Conservation (phyloP, 352 stramenopile genomes). For the Phytophthora colocasiae region DNA sequence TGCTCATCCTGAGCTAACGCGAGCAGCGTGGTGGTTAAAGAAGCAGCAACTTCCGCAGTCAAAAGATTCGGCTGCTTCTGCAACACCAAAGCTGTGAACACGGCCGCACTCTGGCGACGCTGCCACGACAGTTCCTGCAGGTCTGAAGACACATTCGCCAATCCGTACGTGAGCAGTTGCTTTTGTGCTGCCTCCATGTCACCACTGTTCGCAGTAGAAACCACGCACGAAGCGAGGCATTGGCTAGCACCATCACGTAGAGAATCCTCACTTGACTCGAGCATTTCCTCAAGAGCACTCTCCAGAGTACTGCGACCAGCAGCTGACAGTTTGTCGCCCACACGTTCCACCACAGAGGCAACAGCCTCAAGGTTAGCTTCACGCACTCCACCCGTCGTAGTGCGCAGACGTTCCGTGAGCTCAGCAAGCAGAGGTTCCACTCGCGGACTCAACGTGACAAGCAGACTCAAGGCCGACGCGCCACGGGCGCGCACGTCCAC, state of each 20-base stretch:
- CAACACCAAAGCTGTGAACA: slow-evolving; percentile 66
- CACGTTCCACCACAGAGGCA: slow-evolving; percentile 63
- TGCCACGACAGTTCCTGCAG: slow-evolving; percentile 54
- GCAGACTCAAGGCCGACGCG: slow-evolving; percentile 91
- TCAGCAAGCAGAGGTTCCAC: slow-evolving; percentile 97
- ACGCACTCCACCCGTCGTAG: slow-evolving; percentile 72
- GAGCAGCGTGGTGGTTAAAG: slow-evolving; percentile 43
- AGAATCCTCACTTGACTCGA: slow-evolving; percentile 70
- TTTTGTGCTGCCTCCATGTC: slow-evolving; percentile 39
- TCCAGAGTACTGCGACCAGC: slow-evolving; percentile 57
- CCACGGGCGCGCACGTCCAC: slow-evolving; percentile 93
- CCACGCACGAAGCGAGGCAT: slow-evolving; percentile 69
- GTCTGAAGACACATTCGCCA: slow-evolving; percentile 47
- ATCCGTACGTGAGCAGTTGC: slow-evolving; percentile 55
- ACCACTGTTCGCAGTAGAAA: slow-evolving; percentile 49
- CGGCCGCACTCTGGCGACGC: slow-evolving; percentile 68
- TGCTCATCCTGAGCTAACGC: slow-evolving; percentile 72
- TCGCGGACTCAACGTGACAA: slow-evolving; percentile 95
- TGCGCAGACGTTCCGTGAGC: slow-evolving; percentile 85
- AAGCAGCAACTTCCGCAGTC: slow-evolving; percentile 26
- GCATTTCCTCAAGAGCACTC: slow-evolving; percentile 68
- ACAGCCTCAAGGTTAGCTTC: slow-evolving; percentile 83
- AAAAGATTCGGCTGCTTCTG: slow-evolving; percentile 52
- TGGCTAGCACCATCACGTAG: slow-evolving; percentile 72
- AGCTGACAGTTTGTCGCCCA: slow-evolving; percentile 77